A percentile compares a stretch with the other conserved stretches of the same genome.
Conservation (phyloP, 2,329 filamentous ascomycete species). For the Claviceps sp. region DNA sequence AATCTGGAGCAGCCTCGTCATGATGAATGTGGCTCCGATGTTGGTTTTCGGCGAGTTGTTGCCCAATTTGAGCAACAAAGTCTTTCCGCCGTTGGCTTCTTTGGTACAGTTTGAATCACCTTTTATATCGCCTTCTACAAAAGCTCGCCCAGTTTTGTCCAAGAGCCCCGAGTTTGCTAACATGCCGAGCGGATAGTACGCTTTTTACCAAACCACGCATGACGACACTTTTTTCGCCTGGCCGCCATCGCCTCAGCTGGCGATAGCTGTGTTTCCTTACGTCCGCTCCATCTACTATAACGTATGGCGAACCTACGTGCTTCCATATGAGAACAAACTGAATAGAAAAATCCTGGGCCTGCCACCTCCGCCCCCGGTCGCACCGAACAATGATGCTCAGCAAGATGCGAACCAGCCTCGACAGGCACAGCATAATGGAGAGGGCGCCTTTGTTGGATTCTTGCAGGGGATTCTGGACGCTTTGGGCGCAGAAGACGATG, state of each 20-base stretch:
- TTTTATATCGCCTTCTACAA: too few relatives aligned
- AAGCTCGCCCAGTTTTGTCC: not conserved
- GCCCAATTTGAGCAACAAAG: conserved; percentile 27
- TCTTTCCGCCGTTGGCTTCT: conserved; percentile 29
- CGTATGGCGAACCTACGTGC: conserved; percentile 32
- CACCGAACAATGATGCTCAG: conserved; percentile 10
- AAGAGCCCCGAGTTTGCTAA: not conserved
- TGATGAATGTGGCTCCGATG: conserved; percentile 33
- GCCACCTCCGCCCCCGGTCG: conserved; percentile 19
- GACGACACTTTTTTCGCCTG: conserved; percentile 33
- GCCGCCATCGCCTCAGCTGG: conserved; percentile 40
- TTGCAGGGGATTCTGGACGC: conserved; percentile 24
- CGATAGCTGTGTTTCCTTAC: conserved; percentile 35
- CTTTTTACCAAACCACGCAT: conserved; percentile 29
- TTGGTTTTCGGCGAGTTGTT: conserved; percentile 31
- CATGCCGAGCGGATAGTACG: conserved; percentile 25
- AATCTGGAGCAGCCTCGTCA: conserved; percentile 19
- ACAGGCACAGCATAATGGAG: conserved; percentile 7
- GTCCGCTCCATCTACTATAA: conserved; percentile 30
- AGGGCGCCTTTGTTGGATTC: conserved; percentile 21
- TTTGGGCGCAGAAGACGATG: conserved; percentile 20
- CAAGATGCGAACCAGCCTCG: conserved; percentile 1
- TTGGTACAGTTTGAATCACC: conserved; percentile 19
- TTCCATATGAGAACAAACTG: conserved; percentile 33
- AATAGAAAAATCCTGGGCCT: conserved; percentile 32